phyloP scores from a whole-genome alignment of 1,139 yeast genomes.

The Kodamaea arcana region DNA sequence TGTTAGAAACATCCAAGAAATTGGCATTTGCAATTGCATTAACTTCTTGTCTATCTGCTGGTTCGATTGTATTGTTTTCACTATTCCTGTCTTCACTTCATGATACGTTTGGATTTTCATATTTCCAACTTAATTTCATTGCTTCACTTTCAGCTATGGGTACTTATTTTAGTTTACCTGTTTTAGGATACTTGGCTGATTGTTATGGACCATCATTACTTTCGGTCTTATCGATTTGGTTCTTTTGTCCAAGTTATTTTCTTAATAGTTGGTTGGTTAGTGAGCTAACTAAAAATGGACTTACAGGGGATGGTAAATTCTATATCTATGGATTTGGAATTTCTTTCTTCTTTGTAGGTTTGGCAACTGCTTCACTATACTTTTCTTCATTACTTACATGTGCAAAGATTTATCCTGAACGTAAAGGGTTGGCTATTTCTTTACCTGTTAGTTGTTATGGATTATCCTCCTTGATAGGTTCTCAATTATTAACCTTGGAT shows the following conservation, averaged over 20 bases:
- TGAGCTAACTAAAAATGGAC: neutral
- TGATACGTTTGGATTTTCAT: conserved; percentile 52
- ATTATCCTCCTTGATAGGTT: conserved; percentile 63
- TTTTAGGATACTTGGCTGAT: conserved; percentile 81
- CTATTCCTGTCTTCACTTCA: conserved; percentile 73
- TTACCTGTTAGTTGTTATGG: conserved; percentile 89
- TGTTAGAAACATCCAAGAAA: conserved; percentile 24
- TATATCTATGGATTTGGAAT: conserved; percentile 23
- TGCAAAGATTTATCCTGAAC: conserved; percentile 73
- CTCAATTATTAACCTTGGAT: conserved; percentile 47
- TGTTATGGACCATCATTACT: conserved; percentile 76
- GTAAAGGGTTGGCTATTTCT: conserved; percentile 77
- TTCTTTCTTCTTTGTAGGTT: conserved; percentile 57
- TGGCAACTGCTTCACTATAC: conserved; percentile 78
- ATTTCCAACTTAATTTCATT: conserved; percentile 70
- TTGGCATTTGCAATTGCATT: conserved; percentile 38
- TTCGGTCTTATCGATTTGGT: conserved; percentile 56
- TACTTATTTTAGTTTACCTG: conserved; percentile 79
- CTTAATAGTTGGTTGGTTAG: conserved; percentile 26
- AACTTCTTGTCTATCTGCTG: conserved; percentile 67
- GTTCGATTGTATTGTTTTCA: conserved; percentile 77
- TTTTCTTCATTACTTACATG: conserved; percentile 77
- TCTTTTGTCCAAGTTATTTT: conserved; percentile 73
- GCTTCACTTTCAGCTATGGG: conserved; percentile 78
- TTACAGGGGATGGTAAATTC: conserved; percentile 1